Evolutionary conservation across 305 asterid genomes (phyloP).

Genomic region (Solanum aculeatissimum): DNA sequence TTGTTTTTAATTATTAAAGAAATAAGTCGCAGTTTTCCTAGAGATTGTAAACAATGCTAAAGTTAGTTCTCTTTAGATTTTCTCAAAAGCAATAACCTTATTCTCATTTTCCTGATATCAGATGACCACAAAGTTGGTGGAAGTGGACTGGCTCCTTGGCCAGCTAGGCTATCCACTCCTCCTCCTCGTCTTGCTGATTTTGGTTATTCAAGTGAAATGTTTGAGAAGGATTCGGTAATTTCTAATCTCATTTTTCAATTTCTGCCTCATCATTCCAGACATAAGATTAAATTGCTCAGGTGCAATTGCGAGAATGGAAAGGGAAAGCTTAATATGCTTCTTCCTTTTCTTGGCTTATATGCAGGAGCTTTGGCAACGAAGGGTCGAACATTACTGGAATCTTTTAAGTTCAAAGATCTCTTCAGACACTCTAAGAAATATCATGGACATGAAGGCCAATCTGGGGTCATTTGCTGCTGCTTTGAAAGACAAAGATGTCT

Average conservation of each 20-base stretch:
- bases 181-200: slow-evolving; percentile 97
- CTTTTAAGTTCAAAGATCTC: slow-evolving; percentile 67
- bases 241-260: not conserved
- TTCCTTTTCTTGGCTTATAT: slow-evolving; percentile 1
- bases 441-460: slow-evolving; percentile 97
- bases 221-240: slow-evolving; percentile 80
- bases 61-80: not conserved
- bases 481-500: slow-evolving; percentile 74
- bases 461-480: slow-evolving; percentile 95
- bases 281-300: not conserved
- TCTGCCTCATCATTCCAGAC: not conserved
- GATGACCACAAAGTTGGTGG: slow-evolving; percentile 79
- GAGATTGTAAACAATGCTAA: not conserved
- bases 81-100: not conserved
- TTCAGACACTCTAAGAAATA: slow-evolving; percentile 56
- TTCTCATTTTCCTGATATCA: slow-evolving; percentile 20
- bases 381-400: slow-evolving; percentile 73
- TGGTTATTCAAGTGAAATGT: slow-evolving; percentile 78
- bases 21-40: not conserved
- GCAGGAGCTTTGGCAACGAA: slow-evolving; percentile 78
- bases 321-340: not conserved
- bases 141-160: slow-evolving; percentile 94
- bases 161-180: slow-evolving; percentile 74
- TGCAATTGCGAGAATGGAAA: not conserved
- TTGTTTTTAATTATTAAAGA: not conserved